Base-by-base conservation (phyloP, 2,329 filamentous ascomycete genomes). In the Aplosporella prunicola region DNA sequence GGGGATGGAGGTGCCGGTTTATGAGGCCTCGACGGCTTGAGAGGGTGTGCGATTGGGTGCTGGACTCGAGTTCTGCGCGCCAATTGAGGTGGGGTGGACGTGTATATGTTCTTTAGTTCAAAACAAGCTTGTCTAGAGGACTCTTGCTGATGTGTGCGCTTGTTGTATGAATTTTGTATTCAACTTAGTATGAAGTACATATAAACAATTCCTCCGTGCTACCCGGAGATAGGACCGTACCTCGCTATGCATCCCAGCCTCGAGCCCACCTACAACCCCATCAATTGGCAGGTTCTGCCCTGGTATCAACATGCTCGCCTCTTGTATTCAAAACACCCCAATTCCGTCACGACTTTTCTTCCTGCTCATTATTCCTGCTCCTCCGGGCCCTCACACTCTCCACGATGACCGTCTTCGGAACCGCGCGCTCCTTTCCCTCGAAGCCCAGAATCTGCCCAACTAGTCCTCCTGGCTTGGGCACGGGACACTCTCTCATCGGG, bases 401-500 rank as follows among this genome's bases (percentile, higher is more conserved):
- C 15, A 50, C 22, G 44, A 35, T 25, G 4, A 40, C 45, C n/a
- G 45, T 45, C 22, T 37, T 42, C 14, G 20, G 27, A n/a, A n/a
- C n/a, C 15, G 38, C 38, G 9, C 41, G 40, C 13, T 45, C 45
- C 4, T 56, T 50, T 20, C 55, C 48, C 47, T 70, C 72, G 54
- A 89, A 82, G 0, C 84, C 85, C 44, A 91, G 62, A 48, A 89
- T 67, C 53, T 82, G 74, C 9, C 83, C 84, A 30, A 93, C 63
- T 22, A 87, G 63, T 3, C 87, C 88, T 20, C 77, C 71, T 0
- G 91, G 89, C 61, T 95, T 95, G 5, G 91, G 91, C 9, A 98
- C 78, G 0, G 91, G 91, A 55, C 91, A 98, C 56, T 93, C 85
- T 51, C 85, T 73, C 53, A 69, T 63, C 29, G 56, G 53, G 37